Evolutionary conservation across 2,329 filamentous ascomycete genomes (phyloP), one percentile per base, ranked within the genome.

Genomic region (Dactylonectria estremocensis): DNA sequence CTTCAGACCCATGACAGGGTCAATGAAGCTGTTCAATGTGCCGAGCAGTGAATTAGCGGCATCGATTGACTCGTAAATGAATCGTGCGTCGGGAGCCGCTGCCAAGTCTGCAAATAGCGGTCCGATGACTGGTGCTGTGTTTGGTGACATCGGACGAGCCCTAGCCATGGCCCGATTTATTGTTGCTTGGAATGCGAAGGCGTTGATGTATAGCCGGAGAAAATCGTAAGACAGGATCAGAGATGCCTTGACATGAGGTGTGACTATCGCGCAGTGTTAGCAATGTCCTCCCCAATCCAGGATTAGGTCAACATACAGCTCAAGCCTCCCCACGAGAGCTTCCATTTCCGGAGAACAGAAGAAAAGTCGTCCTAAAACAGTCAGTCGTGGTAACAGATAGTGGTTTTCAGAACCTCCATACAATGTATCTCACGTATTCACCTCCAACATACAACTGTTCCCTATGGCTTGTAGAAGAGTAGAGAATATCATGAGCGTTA

Each of bases 121-220:
- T 78, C 70, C 80, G 76, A 69, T 80, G 77, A 48, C 77, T 74
- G 56, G 77, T 71, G 45, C 77, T 72, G 69, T 82, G 75, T 20
- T 76, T 74, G 71, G 80, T 79, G 53, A 78, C 76, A 72, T 82
- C 81, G 64, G 75, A 77, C 54, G 78, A 11, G 72, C 70, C 45
- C 72, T 64, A 8, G 76, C 53, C 5, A 84, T 70, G 80, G 79
- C 62, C 79, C 87, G 74, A 85, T 87, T 72, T 80, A 89, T 56
- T 88, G 90, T 92, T 3, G 92, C 91, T 76, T 94, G 92, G 71
- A 93, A 93, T 1, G 91, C 92, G 75, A 93, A 94, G 0, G 92
- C 91, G 66, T 93, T 93, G 56, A 91, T 92, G 77, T 94, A 94
- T 1, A 94, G 84, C 7, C 91, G 86, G 2, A 94, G 81, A 74